phyloP scores from a whole-genome alignment of 768 basidiomycete genomes.

The Mrakia gelida region DNA sequence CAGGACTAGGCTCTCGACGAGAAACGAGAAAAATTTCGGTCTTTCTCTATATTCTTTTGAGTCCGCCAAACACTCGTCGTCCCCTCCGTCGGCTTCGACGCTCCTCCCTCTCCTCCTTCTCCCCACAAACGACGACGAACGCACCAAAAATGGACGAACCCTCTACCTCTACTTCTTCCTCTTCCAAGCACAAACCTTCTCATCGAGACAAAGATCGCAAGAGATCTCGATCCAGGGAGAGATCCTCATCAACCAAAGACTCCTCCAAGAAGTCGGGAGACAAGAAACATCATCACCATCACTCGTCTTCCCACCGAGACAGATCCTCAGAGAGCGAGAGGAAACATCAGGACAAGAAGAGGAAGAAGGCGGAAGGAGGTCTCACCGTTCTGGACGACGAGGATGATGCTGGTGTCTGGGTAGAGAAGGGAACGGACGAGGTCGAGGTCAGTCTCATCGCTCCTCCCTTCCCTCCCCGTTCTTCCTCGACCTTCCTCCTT shows the following conservation, averaged over 20 bases:
- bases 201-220: constrained; percentile 15
- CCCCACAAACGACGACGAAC: neutral
- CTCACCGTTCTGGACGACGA: constrained; percentile 64
- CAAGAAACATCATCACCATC: constrained; percentile 11
- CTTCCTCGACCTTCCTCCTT: constrained; percentile 50
- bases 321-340: constrained; percentile 16
- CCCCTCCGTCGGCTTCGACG: too few relatives aligned
- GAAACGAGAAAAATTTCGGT: too few relatives aligned
- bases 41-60: neutral
- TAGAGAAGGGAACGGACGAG: constrained; percentile 80
- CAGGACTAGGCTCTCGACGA: too few relatives aligned
- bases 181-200: neutral
- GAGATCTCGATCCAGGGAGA: neutral
- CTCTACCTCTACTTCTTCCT: neutral
- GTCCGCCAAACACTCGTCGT: neutral
- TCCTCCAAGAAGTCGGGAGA: neutral
- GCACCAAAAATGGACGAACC: neutral
- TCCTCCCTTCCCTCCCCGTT: constrained; percentile 15
- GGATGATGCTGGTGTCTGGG: constrained; percentile 72
- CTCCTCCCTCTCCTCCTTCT: neutral
- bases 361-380: constrained; percentile 40
- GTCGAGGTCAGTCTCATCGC: constrained; percentile 37
- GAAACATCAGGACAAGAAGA: constrained; percentile 24
- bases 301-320: neutral
- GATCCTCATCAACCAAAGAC: neutral